Percentiles rank a stretch among this genome's conserved stretches.
phyloP scores from a whole-genome alignment of 352 stramenopile genomes.

The Pilasporangium apinafurcum region DNA sequence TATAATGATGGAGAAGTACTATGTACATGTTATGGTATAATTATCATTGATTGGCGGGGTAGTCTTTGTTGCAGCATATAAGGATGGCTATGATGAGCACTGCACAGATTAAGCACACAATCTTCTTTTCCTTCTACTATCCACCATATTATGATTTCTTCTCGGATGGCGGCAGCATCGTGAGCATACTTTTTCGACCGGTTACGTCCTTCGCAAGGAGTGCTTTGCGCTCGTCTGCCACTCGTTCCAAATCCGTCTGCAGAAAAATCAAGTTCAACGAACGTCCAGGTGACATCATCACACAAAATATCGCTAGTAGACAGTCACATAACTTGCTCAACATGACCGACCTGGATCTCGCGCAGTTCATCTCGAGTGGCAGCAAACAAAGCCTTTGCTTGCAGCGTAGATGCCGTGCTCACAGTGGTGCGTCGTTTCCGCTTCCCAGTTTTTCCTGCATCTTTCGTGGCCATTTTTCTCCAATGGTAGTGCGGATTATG shows the following conservation, averaged over 20 bases:
- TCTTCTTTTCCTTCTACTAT: no score
- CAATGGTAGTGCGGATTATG: no score
- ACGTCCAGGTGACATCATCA: not conserved
- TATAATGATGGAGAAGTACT: not conserved
- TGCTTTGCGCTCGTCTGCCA: slow-evolving; percentile 21
- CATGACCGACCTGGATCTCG: slow-evolving; percentile 26
- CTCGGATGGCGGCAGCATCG: slow-evolving; percentile 17
- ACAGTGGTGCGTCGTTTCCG: slow-evolving; percentile 15
- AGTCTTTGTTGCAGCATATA: no score
- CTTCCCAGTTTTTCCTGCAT: slow-evolving; percentile 11
- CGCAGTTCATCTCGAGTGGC: slow-evolving; percentile 39
- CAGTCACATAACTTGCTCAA: not conserved
- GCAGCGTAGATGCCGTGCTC: slow-evolving; percentile 29
- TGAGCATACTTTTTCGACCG: slow-evolving; percentile 17
- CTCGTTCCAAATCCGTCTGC: slow-evolving; percentile 23
- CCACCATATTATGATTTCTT: slow-evolving; percentile 6
- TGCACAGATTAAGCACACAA: no score
- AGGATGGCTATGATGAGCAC: no score
- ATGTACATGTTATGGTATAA: no score
- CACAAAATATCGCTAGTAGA: not conserved
- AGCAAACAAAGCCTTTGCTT: slow-evolving; percentile 27
- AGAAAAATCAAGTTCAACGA: not conserved
- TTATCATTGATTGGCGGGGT: no score
- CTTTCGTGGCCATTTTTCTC: no score
- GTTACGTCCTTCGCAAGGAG: slow-evolving; percentile 21